Evolutionary conservation across 176 grass and related monocot species (phyloP).

Genomic region (Chloris gayana): DNA sequence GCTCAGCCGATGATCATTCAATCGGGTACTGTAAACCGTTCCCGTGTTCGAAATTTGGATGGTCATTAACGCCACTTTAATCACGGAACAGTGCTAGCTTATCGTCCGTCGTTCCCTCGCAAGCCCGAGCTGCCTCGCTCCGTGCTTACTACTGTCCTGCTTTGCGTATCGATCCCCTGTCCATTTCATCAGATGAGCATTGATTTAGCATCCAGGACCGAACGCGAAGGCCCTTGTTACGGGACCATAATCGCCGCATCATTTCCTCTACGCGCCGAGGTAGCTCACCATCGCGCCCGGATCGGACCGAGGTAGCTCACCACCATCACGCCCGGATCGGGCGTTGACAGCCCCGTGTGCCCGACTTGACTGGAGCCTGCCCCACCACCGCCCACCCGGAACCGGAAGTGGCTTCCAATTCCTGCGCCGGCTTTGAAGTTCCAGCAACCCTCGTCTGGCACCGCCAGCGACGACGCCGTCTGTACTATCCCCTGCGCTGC

Average conservation of each 20-base stretch:
- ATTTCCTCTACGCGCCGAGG: background rate
- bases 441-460: background rate
- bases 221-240: background rate
- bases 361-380: too few relatives aligned
- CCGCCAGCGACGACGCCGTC: background rate
- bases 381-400: too few relatives aligned
- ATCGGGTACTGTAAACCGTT: background rate
- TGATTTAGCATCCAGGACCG: too few relatives aligned
- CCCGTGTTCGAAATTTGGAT: background rate
- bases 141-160: background rate
- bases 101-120: background rate
- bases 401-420: background rate
- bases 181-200: background rate
- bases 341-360: background rate
- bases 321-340: background rate
- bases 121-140: background rate
- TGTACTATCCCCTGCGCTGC: background rate
- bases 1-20: background rate
- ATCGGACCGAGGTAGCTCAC: background rate
- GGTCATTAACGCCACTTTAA: constrained; percentile 5
- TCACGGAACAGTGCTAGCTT: background rate
- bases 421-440: background rate
- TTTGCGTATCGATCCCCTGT: background rate
- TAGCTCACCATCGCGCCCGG: background rate
- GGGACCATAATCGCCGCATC: background rate